Percentiles rank a stretch among this genome's conserved stretches.
Evolutionary conservation across 495 filamentous ascomycete genomes (phyloP).

Genomic region (Podospora fimiseda): DNA sequence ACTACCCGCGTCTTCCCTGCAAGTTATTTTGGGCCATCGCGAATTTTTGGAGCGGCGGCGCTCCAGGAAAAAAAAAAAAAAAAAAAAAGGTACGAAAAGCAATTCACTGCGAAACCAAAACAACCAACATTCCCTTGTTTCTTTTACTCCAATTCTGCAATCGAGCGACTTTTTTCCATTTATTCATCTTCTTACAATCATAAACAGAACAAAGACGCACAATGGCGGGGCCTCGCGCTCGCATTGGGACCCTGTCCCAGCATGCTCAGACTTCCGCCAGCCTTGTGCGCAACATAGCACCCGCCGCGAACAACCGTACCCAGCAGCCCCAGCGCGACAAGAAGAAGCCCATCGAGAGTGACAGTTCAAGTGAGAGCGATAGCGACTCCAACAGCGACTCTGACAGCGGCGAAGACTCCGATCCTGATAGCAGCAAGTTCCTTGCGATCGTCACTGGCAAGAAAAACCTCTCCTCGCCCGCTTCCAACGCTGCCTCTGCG

Average conservation of each 20-base stretch:
- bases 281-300: slow-evolving; percentile 20
- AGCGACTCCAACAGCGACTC: slow-evolving; percentile 14
- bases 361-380: not conserved
- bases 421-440: slow-evolving; percentile 15
- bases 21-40: not conserved
- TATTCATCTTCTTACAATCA: slow-evolving; percentile 6
- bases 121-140: not conserved
- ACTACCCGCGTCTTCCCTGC: not conserved
- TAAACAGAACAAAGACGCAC: slow-evolving; percentile 5
- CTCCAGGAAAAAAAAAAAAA: not conserved
- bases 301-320: slow-evolving; percentile 13
- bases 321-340: slow-evolving; percentile 16
- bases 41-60: slow-evolving; percentile 6
- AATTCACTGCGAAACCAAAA: not conserved
- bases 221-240: slow-evolving; percentile 32
- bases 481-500: not conserved
- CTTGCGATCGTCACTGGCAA: slow-evolving; percentile 18
- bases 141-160: not conserved
- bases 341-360: slow-evolving; percentile 16
- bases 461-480: not conserved
- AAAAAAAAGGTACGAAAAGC: not conserved
- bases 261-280: slow-evolving; percentile 24
- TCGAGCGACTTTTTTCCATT: not conserved
- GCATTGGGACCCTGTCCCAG: slow-evolving; percentile 25
- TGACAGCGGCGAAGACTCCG: slow-evolving; percentile 8